phyloP scores from a whole-genome alignment of 805 yeast species.

The Lipomyces yamadae region DNA sequence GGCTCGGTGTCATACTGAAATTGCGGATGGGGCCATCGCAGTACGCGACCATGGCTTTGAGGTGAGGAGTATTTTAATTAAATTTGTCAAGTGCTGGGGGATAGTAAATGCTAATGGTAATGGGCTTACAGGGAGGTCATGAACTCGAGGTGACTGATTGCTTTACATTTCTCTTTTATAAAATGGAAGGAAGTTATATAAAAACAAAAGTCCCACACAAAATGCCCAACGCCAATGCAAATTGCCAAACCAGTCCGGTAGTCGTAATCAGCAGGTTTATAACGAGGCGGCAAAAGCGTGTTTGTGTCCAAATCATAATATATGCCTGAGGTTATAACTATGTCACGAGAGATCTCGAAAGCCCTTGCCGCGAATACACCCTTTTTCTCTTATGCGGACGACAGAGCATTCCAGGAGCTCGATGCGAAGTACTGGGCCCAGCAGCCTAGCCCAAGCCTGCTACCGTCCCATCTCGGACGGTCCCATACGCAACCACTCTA shows the following conservation, averaged over 20 bases:
- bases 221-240: no score
- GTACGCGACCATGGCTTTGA: conserved; percentile 96
- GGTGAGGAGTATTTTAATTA: conserved; percentile 74
- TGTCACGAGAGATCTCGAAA: conserved; percentile 6
- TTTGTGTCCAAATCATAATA: conserved; percentile 13
- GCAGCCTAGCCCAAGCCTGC: conserved; percentile 16
- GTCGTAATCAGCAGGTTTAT: not conserved
- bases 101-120: not conserved
- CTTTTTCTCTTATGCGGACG: conserved; percentile 34
- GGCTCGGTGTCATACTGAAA: conserved; percentile 72
- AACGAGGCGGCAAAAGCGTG: not conserved
- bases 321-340: conserved; percentile 14
- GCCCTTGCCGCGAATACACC: conserved; percentile 19
- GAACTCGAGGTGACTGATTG: no score
- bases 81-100: not conserved
- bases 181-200: no score
- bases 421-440: conserved; percentile 38
- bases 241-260: not conserved
- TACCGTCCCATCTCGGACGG: conserved; percentile 7
- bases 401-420: conserved; percentile 30
- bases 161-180: no score
- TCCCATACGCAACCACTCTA: conserved; percentile 15
- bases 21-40: conserved; percentile 83
- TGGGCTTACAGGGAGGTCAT: conserved; percentile 28
- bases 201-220: no score